Base-by-base conservation (phyloP, 1,284 basidiomycete species). In the Puccinia horiana region DNA sequence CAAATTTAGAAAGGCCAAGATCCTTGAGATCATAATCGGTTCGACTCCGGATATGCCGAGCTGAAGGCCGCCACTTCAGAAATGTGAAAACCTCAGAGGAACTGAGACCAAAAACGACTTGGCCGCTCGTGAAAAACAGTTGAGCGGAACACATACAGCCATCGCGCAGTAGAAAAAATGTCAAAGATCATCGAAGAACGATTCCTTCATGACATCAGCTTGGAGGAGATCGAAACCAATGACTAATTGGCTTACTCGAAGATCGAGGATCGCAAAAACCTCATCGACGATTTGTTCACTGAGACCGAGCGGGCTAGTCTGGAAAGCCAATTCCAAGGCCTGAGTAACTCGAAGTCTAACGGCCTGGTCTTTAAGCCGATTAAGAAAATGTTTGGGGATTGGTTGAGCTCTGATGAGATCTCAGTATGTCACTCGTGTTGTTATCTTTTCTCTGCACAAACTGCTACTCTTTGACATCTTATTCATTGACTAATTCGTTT, bases 121-220 rank as follows among this genome's bases (percentile, higher is more conserved):
- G 82, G 89, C 91, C 32, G 90, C 91, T 61, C 91, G 97, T 69
- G 96, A 98, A 88, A 92, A 91, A 83, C 89, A 93, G 85, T 88
- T 99, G 84, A 90, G 92, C 83, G 96, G 96, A 8, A 93, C 94
- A 18, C 99, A 96, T 88, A 94, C 94, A 87, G 94, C 96, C 84
- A 92, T 99, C 82, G 96, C 96, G 35, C 88, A 84, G 12, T 87
- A 86, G 87, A 52, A 6, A 23, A 65, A 82, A 29, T 72, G 74
- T 37, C 82, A 35, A 70, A 69, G 56, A 49, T 76, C 9, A 69
- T 82, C n/a, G 65, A 82, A 69, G 74, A 70, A 16, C 18, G 32
- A 58, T 37, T 82, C 12, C 44, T 65, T 6, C 44, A 69, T 61
- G 81, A 76, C 58, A 5, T 82, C 1, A 58, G 37, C 52, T 52